Evolutionary conservation across 176 grass and related monocot species (phyloP).

Genomic region (Stipa capillata): DNA sequence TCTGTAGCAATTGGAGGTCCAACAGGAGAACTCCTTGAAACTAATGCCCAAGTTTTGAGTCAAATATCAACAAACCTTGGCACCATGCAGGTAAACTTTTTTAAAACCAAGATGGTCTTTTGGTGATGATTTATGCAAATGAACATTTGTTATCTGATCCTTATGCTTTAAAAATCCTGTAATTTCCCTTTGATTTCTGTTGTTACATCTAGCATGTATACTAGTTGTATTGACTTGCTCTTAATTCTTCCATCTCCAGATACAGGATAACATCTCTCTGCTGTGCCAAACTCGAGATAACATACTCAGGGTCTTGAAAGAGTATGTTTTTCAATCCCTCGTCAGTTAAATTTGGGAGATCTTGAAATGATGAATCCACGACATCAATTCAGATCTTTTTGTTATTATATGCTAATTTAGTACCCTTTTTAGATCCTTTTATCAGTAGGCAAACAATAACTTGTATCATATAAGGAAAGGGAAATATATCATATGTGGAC

Average conservation of each 20-base stretch:
- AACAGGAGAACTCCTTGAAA: slow-evolving; percentile 71
- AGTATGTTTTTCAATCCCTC: slow-evolving; percentile 49
- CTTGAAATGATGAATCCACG: not conserved
- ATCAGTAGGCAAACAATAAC: not conserved
- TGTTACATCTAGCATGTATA: not conserved
- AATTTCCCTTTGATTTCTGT: not conserved
- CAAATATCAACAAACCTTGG: slow-evolving; percentile 75
- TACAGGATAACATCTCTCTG: slow-evolving; percentile 76
- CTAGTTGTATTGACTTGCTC: not conserved
- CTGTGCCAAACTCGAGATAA: slow-evolving; percentile 86
- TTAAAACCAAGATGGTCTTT: not conserved
- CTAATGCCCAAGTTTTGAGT: slow-evolving; percentile 60
- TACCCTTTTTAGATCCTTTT: not conserved
- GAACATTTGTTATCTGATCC: not conserved
- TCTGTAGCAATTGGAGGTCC: slow-evolving; percentile 72
- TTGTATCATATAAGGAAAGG: not conserved
- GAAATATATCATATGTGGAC: not conserved
- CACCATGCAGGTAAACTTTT: slow-evolving; percentile 74
- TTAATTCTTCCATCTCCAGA: slow-evolving; percentile 30
- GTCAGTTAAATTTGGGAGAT: not conserved
- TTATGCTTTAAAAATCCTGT: not conserved
- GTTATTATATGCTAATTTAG: not conserved
- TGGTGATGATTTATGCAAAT: not conserved
- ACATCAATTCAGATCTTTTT: not conserved
- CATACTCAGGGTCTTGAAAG: slow-evolving; percentile 75